Base-by-base conservation (phyloP, 1,139 yeast genomes). In the Blastobotrys ciferrii region DNA sequence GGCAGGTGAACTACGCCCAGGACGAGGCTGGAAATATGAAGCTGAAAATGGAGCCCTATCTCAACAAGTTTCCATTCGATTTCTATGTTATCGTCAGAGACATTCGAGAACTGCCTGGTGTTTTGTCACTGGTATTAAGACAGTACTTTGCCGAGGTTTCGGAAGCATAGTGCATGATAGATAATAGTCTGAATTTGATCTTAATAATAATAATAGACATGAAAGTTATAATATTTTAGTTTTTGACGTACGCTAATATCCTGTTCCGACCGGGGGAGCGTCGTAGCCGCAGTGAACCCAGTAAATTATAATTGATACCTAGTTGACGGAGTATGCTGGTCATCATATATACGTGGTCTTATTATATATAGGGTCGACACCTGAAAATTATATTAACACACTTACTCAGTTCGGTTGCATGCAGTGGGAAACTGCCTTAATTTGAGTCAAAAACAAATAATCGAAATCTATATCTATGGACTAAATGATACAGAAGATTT, bases 51-150 rank as follows among this genome's bases (percentile, higher is more conserved):
- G 84, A 81, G 53, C 85, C 84, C 60, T 94, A 94, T 61, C 76
- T 94, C 69, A 97, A 92, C 59, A 80, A 87, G 20, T 94, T 94
- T 81, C 98, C 98, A 58, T 94, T 94, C 69, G 98, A 94, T 63
- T 92, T 86, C 66, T 94, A 91, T 62, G 96, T 92, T 52, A 92
- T 94, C 58, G 97, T 94, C 33, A 82, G 87, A 60, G 83, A 92
- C 62, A 87, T 94, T 55, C 76, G 77, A 42, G 98, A 92, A 68
- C 76, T 94, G 46, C 98, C 99, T 17, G 88, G 85, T 61, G 89
- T 94, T 84, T 76, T 94, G 55, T 82, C 97, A 2, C 74, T 86
- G 59, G 91, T 94, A 54, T 74, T 94, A 56, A 81, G 98, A 62
- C 98, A 94, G 66, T 94, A 87, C 69, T 94, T 92, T 67, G 74